Evolutionary conservation across 2,329 filamentous ascomycete species (phyloP), one percentile per base, ranked within the genome.

Genomic region (Colletotrichum sp.): DNA sequence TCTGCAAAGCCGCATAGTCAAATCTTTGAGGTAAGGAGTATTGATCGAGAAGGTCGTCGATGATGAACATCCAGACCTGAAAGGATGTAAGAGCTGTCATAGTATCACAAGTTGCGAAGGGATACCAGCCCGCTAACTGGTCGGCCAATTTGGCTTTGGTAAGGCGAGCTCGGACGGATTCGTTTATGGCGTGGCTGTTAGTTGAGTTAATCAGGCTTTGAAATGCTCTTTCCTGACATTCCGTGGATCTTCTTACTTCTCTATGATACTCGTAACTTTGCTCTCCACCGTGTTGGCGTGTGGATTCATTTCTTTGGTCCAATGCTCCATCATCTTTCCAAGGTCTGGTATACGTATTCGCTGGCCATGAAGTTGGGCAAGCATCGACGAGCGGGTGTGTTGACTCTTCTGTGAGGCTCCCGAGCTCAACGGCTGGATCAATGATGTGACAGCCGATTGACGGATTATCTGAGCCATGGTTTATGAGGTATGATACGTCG

Each of bases 281-380:
- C 18, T 13, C n/a, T 49, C 44, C 44, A 30, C 57, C 13, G 18
- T 30, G 24, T 30, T 21, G 5, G 71, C 70, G 28, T 73, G 62
- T 21, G 72, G 77, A 4, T 75, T 79, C 15, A 68, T 74, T 10
- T 75, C 52, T 21, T 79, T 79, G 9, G 78, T 63, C 57, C 57
- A 60, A 21, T 60, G 57, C 13, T 60, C 57, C 57, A 60, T 30
- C 57, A 60, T 60, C 57, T 30, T 60, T 26, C 57, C 57, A n/a
- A 60, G 57, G 21, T 60, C 57, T 26, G 57, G 57, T 60, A 60
- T 60, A 30, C 57, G 57, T 30, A 60, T 30, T 18, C 26, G 57
- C 57, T 60, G 57, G 57, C 57, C 57, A 30, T 60, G 57, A 16
- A 60, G 57, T 30, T 60, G 24, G 15, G 57, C 57, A 30, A 60